Percentiles rank a stretch among this genome's conserved stretches.
Evolutionary conservation across 208 protist genomes (phyloP).

Genomic region (Trypanosoma vivax): DNA sequence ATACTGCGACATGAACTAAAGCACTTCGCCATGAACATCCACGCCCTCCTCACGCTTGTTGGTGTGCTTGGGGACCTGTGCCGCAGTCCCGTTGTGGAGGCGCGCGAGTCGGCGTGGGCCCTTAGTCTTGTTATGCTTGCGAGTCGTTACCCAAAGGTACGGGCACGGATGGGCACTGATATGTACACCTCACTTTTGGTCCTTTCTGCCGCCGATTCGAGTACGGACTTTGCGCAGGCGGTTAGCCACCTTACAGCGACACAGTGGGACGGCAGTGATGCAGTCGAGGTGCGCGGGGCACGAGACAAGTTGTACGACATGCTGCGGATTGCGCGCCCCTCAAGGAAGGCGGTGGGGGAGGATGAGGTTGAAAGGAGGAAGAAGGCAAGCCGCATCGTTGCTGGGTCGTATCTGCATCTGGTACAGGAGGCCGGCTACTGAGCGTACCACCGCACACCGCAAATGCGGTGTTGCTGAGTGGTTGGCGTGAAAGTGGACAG

Average conservation of each 20-base stretch:
- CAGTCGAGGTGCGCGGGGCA: constrained; percentile 37
- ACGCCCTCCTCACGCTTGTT: constrained; percentile 65
- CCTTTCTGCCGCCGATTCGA: constrained; percentile 25
- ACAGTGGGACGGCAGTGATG: constrained; percentile 80
- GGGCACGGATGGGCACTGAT: constrained; percentile 68
- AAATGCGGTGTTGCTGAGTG: neutral
- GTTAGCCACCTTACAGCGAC: constrained; percentile 53
- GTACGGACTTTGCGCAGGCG: constrained; percentile 30
- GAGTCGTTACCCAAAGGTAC: constrained; percentile 89
- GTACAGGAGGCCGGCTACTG: constrained; percentile 84
- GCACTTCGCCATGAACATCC: constrained; percentile 69
- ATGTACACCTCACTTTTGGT: constrained; percentile 86
- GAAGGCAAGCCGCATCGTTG: constrained; percentile 30
- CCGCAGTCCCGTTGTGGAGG: constrained; percentile 38
- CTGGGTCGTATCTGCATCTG: constrained; percentile 65
- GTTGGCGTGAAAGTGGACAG: neutral
- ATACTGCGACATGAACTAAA: constrained; percentile 64
- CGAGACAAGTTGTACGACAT: constrained; percentile 78
- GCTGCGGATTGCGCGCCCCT: constrained; percentile 34
- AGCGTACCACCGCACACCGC: neutral
- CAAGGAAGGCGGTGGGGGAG: constrained; percentile 1
- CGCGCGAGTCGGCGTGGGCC: constrained; percentile 48
- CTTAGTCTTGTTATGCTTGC: constrained; percentile 83
- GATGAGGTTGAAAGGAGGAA: constrained; percentile 9
- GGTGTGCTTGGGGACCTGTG: constrained; percentile 58